phyloP scores from a whole-genome alignment of 768 basidiomycete genomes.

The Mycena metata region DNA sequence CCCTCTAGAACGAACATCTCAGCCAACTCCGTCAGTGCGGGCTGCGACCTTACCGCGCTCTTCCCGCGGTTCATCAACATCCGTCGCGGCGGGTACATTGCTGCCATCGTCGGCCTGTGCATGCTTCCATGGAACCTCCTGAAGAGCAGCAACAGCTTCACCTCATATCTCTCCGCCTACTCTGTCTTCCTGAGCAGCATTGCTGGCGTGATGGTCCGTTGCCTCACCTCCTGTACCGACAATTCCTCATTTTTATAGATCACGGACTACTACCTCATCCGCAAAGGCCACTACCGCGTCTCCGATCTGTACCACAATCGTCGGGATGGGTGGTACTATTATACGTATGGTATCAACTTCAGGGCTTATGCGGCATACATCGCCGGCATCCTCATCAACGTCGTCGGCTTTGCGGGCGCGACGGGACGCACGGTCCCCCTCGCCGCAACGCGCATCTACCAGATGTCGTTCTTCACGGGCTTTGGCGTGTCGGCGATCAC shows the following conservation, averaged over 20 bases:
- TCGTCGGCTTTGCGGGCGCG: conserved; percentile 85
- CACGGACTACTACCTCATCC: conserved; percentile 83
- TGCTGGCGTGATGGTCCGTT: conserved; percentile 80
- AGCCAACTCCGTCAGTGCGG: conserved; percentile 86
- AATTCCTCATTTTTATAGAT: conserved; percentile 58
- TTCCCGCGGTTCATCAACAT: conserved; percentile 87
- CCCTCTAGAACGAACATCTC: conserved; percentile 77
- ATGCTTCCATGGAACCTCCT: conserved; percentile 86
- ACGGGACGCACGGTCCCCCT: conserved; percentile 74
- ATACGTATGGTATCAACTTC: conserved; percentile 81
- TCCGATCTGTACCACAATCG: conserved; percentile 74
- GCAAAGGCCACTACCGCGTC: conserved; percentile 78
- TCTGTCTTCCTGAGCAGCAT: conserved; percentile 87
- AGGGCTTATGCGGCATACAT: conserved; percentile 79
- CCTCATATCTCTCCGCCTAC: conserved; percentile 86
- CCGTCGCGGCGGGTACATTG: conserved; percentile 86
- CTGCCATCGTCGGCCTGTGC: conserved; percentile 80
- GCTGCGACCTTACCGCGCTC: conserved; percentile 85
- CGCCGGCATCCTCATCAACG: conserved; percentile 84
- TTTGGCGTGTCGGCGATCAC: conserved; percentile 76
- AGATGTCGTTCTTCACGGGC: conserved; percentile 89
- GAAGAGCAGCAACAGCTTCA: conserved; percentile 80
- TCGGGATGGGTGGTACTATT: conserved; percentile 79
- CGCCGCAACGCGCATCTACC: conserved; percentile 79
- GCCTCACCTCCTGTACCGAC: not conserved